Base-by-base conservation (phyloP, 805 yeast genomes). In the Starmerella apicola region DNA sequence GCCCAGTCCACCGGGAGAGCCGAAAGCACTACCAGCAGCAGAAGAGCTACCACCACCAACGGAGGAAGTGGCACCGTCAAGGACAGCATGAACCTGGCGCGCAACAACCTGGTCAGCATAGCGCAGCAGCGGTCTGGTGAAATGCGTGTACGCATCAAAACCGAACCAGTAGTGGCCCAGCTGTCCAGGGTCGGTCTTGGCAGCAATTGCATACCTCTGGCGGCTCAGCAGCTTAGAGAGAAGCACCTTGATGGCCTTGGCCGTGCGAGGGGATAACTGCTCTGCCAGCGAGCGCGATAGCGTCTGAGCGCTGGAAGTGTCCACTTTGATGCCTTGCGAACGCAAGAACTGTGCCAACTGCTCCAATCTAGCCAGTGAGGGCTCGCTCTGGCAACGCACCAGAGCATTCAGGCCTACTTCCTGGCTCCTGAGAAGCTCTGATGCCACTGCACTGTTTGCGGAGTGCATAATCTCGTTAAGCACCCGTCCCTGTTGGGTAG, bases 41-140 rank as follows among this genome's bases (percentile, higher is more conserved):
- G n/a, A n/a, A n/a, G n/a, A n/a, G n/a, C n/a, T n/a, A n/a, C n/a
- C n/a, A n/a, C 30, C 30, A 7, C 15, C 30, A 12, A 7, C 10
- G 26, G 10, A 8, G 26, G 26, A 17, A 4, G 17, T 17, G 12
- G 5, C 25, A n/a, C 23, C 51, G 27, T 60, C 61, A 29, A 91
- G 58, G 21, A 78, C 72, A 2, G 75, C 59, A 56, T 82, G 86
- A 50, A 91, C 64, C 63, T 91, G 98, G 52, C 95, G 74, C 56
- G 91, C 98, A 29, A 83, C 97, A 50, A 86, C 73, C 37, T 83
- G 68, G 59, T 91, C 98, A 1, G 94, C 85, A 58, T 86, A 91
- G 53, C 98, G 72, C 58, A 94, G 73, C 56, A 84, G 65, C 13
- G 98, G 97, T 1, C 94, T 74, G n/a, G 82, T 80, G 65, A 86